Conservation (phyloP, 2,329 filamentous ascomycete species). For the Triangularia setosa region DNA sequence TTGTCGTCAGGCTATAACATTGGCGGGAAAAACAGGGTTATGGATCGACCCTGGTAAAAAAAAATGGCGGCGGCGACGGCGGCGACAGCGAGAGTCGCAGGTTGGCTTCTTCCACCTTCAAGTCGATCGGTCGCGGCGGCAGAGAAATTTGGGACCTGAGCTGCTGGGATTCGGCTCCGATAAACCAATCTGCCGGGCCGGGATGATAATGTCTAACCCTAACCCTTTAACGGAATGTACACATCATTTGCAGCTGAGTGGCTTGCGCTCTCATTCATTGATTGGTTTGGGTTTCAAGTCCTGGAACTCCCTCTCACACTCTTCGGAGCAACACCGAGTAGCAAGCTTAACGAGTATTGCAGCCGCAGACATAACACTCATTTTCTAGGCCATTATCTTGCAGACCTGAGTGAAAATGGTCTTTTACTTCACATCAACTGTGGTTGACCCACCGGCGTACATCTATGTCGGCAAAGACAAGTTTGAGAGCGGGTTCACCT, state of each 20-base stretch:
- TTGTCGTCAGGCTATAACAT: constrained; percentile 11
- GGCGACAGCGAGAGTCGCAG: constrained; percentile 16
- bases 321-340: background rate
- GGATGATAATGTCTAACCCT: constrained; percentile 8
- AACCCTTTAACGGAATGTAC: constrained; percentile 8
- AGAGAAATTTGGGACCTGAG: constrained; percentile 22
- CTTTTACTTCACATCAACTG: constrained; percentile 88
- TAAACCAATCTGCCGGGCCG: constrained; percentile 2
- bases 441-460: constrained; percentile 75
- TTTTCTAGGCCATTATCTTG: background rate
- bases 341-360: background rate
- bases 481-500: constrained; percentile 71
- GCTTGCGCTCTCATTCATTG: background rate
- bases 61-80: constrained; percentile 16
- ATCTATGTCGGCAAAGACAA: constrained; percentile 99
- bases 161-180: constrained; percentile 10
- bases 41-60: background rate
- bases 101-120: constrained; percentile 10
- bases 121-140: constrained; percentile 1
- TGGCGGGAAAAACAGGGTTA: constrained; percentile 1
- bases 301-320: background rate
- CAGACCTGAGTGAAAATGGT: constrained; percentile 64
- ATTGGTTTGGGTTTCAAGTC: background rate
- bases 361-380: background rate
- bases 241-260: background rate